Evolutionary conservation across 352 stramenopile genomes (phyloP), one percentile per base, ranked within the genome.

Genomic region (Phytophthora podocarpi): DNA sequence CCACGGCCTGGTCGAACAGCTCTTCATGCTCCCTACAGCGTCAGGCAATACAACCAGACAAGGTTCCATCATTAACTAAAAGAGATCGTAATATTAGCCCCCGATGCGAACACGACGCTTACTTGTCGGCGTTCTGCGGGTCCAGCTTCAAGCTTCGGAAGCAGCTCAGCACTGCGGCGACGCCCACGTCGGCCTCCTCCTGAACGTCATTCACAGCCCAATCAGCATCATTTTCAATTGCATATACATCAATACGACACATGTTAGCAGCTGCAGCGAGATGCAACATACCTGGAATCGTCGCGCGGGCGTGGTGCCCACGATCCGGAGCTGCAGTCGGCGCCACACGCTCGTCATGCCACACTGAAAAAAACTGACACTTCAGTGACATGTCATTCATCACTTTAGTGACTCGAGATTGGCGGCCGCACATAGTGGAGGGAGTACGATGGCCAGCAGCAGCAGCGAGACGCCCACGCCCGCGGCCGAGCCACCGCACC

Each of bases 151-250:
- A 73, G 39, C 68, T 78, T 37, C 83, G 80, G 52, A 90, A 92
- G 66, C 82, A 91, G 56, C 78, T 88, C 54, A 96, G 67, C 67
- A 96, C 82, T 1, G 87, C 85, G 0, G 78, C 83, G 13, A 92
- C 81, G 31, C 85, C 87, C 28, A 90, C 79, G 23, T 96, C 87
- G 6, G 83, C 71, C 65, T 94, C 85, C 56, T 96, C 87, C 87
- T 95, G 67, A 28, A 39, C 51, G 1, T 16, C 39, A 42, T 24
- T 40, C 11, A 45, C 21, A 49, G 26, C 30, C n/a, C 40, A 59
- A 60, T 37, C 15, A 36, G 34, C 35, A 10, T 11, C 13, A 20
- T 28, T 15, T 21, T 37, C 11, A 12, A 42, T 26, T 47, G 5
- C 21, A 45, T 28, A 16, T 4, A 21, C 28, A 40, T 27, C 9